Conservation (phyloP, 306 rosid genomes). For the Hippophae gyantsensis region DNA sequence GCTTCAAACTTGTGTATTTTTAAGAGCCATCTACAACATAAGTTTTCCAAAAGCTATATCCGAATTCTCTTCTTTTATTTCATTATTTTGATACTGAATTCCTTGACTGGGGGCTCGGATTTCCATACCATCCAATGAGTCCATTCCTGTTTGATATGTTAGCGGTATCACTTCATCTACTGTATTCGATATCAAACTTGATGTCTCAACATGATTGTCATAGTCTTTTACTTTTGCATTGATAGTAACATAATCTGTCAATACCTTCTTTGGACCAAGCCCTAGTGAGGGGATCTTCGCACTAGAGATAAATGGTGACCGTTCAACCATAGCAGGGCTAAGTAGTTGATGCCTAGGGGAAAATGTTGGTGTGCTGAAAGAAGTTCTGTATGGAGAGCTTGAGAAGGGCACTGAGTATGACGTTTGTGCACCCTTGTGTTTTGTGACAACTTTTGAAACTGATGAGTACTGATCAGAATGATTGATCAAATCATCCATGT, state of each 20-base stretch:
- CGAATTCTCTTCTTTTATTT: background rate
- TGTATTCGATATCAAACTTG: slow-evolving; percentile 20
- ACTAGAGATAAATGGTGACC: slow-evolving; percentile 38
- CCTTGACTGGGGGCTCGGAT: slow-evolving; percentile 21
- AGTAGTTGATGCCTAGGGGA: slow-evolving; percentile 45
- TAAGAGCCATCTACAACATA: no score
- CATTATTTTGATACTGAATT: slow-evolving; percentile 18
- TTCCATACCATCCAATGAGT: slow-evolving; percentile 25
- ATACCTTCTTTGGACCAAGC: slow-evolving; percentile 49
- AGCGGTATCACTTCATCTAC: slow-evolving; percentile 16
- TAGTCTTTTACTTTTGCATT: slow-evolving; percentile 37
- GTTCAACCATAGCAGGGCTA: slow-evolving; percentile 46
- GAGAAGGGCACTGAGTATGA: slow-evolving; percentile 46
- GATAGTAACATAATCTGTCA: slow-evolving; percentile 76
- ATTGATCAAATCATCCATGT: slow-evolving; percentile 74
- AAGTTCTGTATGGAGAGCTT: slow-evolving; percentile 64
- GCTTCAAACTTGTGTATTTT: background rate
- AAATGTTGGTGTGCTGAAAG: slow-evolving; percentile 54
- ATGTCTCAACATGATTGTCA: slow-evolving; percentile 25
- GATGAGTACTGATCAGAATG: slow-evolving; percentile 53
- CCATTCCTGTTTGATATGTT: slow-evolving; percentile 28
- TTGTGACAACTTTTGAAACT: slow-evolving; percentile 43
- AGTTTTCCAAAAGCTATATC: background rate
- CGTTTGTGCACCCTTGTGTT: slow-evolving; percentile 51
- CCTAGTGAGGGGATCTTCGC: slow-evolving; percentile 46